A percentile compares a stretch with the other conserved stretches of the same genome.
phyloP scores from a whole-genome alignment of 129 eudicot genomes.

The Chrysanthemum makinoi region DNA sequence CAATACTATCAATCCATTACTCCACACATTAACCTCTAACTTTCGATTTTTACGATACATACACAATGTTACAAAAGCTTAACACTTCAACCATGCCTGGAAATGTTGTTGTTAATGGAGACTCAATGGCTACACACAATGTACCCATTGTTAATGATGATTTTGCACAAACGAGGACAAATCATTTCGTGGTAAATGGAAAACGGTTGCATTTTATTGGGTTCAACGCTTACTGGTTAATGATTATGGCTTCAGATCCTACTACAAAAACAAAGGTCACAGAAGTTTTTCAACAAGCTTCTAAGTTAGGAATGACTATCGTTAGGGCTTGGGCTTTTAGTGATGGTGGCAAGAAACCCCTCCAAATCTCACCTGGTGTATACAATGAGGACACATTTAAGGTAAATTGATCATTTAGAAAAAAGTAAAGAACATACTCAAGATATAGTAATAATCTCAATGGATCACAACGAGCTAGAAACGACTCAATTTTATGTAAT shows the following conservation, averaged over 20 bases:
- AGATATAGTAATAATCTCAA: not conserved
- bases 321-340: conserved; percentile 3
- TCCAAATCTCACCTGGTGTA: not conserved
- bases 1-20: too few relatives aligned
- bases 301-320: not conserved
- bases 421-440: not conserved
- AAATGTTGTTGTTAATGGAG: too few relatives aligned
- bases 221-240: not conserved
- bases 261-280: not conserved
- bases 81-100: too few relatives aligned
- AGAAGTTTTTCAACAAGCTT: not conserved
- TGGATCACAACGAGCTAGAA: not conserved
- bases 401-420: not conserved
- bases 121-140: too few relatives aligned
- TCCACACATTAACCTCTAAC: too few relatives aligned
- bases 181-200: not conserved
- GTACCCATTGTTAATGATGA: too few relatives aligned
- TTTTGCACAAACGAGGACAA: too few relatives aligned
- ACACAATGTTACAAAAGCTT: too few relatives aligned
- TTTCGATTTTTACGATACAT: too few relatives aligned
- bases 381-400: not conserved
- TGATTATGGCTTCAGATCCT: not conserved
- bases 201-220: not conserved
- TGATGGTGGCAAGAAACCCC: conserved; percentile 3
- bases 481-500: not conserved